A percentile compares a stretch with the other conserved stretches of the same genome.
phyloP scores from a whole-genome alignment of 768 basidiomycete genomes.

The Xanthoconium purpureum region DNA sequence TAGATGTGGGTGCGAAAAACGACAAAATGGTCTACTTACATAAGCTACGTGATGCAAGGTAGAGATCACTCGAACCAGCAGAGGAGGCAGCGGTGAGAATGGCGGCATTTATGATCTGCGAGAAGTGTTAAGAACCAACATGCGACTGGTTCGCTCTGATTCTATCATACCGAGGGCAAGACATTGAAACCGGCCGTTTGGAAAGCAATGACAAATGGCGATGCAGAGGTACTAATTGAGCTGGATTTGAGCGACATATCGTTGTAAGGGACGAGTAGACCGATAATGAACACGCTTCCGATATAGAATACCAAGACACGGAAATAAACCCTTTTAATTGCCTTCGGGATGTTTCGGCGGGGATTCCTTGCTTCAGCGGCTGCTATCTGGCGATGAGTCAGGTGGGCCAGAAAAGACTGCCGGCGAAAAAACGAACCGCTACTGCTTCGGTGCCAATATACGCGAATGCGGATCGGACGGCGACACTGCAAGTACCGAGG shows the following conservation, averaged over 20 bases:
- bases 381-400: neutral
- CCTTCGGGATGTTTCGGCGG: constrained; percentile 1
- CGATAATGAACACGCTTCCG: constrained; percentile 2
- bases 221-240: constrained; percentile 14
- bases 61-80: constrained; percentile 3
- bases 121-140: neutral
- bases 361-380: constrained; percentile 7
- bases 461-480: neutral
- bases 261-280: constrained; percentile 3
- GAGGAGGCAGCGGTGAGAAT: constrained; percentile 5
- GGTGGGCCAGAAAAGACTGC: neutral
- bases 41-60: constrained; percentile 5
- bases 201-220: constrained; percentile 2
- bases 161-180: neutral
- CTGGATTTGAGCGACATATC: constrained; percentile 23
- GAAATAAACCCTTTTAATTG: neutral
- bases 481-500: constrained; percentile 1
- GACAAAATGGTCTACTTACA: neutral
- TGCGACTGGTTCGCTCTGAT: neutral
- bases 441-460: constrained; percentile 4
- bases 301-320: constrained; percentile 5
- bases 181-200: neutral
- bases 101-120: constrained; percentile 2
- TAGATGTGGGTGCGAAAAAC: too few relatives aligned
- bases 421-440: neutral